Conservation (phyloP, 2,329 filamentous ascomycete genomes). For the Ascochyta rabiei region DNA sequence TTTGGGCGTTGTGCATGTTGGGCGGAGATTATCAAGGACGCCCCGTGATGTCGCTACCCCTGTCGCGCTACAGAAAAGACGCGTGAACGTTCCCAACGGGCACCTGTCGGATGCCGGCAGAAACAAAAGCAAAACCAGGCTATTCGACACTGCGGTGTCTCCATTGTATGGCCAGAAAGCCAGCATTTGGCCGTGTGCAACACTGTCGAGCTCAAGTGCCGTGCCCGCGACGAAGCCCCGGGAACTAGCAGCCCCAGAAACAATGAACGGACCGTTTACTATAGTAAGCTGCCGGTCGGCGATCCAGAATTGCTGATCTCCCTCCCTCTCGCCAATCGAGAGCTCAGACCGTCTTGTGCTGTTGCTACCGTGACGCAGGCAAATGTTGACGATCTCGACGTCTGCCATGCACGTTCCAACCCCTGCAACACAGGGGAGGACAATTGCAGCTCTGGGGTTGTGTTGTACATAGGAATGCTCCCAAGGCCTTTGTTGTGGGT, state of each 20-base stretch:
- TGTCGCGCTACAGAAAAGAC: conserved; percentile 6
- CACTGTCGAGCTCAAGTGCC: background rate
- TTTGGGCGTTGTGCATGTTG: conserved; percentile 8
- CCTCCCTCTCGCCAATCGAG: conserved; percentile 29
- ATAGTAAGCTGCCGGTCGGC: conserved; percentile 16
- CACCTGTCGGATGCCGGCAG: conserved; percentile 7
- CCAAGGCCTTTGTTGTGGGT: background rate
- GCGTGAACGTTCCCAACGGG: conserved; percentile 4
- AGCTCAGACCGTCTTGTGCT: conserved; percentile 18
- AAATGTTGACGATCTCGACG: background rate
- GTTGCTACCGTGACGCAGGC: conserved; percentile 1
- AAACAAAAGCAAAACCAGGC: background rate
- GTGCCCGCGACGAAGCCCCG: background rate
- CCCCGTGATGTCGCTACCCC: background rate
- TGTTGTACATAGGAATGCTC: background rate
- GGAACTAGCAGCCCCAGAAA: background rate
- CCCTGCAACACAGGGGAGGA: background rate
- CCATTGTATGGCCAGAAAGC: background rate
- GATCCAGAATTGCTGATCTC: conserved; percentile 19
- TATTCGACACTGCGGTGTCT: background rate
- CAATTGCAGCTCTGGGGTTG: background rate
- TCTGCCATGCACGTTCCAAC: background rate
- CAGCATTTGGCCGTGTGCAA: background rate
- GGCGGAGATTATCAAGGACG: conserved; percentile 20
- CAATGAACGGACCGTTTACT: conserved; percentile 11